Percentiles rank a stretch among this genome's conserved stretches.
These are phyloP conservation scores for Golubevia pallescens DNA, from an alignment of 1,284 basidiomycete species.

Conservation along the genomic window DNA sequence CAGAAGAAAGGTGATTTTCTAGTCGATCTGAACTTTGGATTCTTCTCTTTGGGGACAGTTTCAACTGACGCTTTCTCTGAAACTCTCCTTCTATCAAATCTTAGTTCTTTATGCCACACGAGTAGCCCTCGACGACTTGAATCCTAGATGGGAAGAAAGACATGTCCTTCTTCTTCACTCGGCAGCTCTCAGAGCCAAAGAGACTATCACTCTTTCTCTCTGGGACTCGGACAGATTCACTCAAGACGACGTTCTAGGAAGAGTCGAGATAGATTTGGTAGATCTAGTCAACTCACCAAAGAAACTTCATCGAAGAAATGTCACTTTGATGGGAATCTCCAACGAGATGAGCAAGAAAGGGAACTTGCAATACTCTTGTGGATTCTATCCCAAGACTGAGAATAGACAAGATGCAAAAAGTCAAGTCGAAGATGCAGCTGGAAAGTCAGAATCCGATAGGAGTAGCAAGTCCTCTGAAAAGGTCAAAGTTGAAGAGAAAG, in stretches of 20 bases:
- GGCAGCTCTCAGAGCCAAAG: constrained; percentile 29
- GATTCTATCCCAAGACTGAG: constrained; percentile 27
- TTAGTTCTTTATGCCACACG: constrained; percentile 28
- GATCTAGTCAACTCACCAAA: constrained; percentile 59
- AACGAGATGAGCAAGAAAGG: constrained; percentile 41
- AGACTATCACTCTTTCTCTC: constrained; percentile 29
- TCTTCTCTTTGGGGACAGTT: no score
- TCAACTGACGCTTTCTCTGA: no score
- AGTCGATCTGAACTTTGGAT: no score
- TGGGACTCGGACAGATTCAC: constrained; percentile 67
- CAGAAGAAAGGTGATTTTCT: constrained; percentile 16
- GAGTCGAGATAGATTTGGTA: constrained; percentile 65
- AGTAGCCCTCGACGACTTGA: constrained; percentile 34
- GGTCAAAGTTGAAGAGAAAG: background rate
- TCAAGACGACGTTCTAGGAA: constrained; percentile 66
- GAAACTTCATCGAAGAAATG: constrained; percentile 16
- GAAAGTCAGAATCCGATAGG: background rate
- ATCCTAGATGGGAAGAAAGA: constrained; percentile 38
- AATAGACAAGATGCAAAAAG: constrained; percentile 6
- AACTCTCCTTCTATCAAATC: no score
- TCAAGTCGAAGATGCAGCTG: background rate
- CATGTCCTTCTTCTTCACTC: constrained; percentile 27
- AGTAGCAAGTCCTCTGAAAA: background rate
- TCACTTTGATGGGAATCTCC: constrained; percentile 18
- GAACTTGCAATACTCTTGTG: constrained; percentile 23